These are phyloP conservation scores for Chlorella sp. DNA, from an alignment of 139 green algal species.

Conservation along the genomic window DNA sequence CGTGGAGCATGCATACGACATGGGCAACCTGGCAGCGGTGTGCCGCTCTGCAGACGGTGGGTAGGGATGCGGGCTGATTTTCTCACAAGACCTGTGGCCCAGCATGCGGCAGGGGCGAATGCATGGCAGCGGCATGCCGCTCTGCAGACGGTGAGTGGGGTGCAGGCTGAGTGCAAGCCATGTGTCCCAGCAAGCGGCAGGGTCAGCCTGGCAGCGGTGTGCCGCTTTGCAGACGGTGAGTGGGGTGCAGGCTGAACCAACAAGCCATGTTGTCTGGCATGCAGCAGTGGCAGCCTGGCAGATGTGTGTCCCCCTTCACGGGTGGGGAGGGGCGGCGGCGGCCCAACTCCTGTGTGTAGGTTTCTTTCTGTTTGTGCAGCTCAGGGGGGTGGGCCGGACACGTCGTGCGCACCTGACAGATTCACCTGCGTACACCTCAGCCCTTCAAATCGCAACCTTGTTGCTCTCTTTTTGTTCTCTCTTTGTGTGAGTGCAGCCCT, in stretches of 20 bases:
- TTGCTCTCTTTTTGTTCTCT: no score
- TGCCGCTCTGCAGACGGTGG: constrained; percentile 75
- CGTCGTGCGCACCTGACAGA: no score
- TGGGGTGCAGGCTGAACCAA: background rate
- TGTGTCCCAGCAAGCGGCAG: background rate
- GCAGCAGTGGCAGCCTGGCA: no score
- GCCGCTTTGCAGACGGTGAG: background rate
- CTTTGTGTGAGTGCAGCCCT: no score
- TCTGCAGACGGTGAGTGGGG: background rate
- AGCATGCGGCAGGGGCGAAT: no score
- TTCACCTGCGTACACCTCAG: no score
- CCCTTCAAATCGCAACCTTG: no score
- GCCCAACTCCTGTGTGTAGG: no score
- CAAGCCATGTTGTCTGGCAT: background rate
- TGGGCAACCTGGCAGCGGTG: constrained; percentile 82
- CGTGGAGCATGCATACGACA: constrained; percentile 71
- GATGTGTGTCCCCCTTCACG: background rate
- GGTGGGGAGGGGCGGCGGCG: background rate
- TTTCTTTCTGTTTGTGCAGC: no score
- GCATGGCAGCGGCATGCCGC: background rate
- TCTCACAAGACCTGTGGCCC: background rate
- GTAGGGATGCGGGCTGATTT: background rate
- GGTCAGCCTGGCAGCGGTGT: background rate
- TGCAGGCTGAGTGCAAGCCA: background rate
- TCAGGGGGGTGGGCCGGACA: no score